These are phyloP conservation scores for Andrographis paniculata DNA, from an alignment of 305 asterid genomes.

Conservation along the genomic window DNA sequence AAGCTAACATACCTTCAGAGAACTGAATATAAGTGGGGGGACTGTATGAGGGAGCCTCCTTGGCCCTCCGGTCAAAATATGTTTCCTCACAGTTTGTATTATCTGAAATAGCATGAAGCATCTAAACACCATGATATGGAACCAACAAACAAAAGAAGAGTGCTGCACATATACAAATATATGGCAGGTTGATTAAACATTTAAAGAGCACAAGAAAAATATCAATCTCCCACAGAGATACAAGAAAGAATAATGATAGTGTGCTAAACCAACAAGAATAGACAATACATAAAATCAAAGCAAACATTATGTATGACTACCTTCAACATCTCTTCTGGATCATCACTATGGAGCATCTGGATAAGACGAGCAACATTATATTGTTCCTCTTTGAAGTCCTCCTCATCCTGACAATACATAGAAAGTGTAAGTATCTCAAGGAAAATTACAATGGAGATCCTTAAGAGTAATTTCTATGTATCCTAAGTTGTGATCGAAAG, in stretches of 20 bases:
- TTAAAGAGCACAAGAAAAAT: conserved; percentile 9
- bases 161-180: not conserved
- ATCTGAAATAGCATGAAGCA: conserved; percentile 40
- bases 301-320: conserved; percentile 28
- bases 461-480: conserved; percentile 10
- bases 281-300: too few relatives aligned
- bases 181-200: conserved; percentile 12
- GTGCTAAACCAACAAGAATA: conserved; percentile 9
- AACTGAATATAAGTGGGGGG: conserved; percentile 84
- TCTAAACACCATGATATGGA: not conserved
- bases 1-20: conserved; percentile 60
- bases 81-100: conserved; percentile 76
- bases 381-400: conserved; percentile 95
- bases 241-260: conserved; percentile 1
- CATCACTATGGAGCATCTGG: conserved; percentile 79
- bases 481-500: conserved; percentile 1
- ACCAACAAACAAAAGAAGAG: not conserved
- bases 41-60: conserved; percentile 85
- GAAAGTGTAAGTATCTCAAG: conserved; percentile 11
- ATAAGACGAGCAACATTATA: conserved; percentile 83
- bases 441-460: conserved; percentile 13
- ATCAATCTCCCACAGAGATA: conserved; percentile 9
- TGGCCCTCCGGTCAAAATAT: conserved; percentile 81
- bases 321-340: conserved; percentile 92
- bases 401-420: conserved; percentile 67